A percentile compares a stretch with the other conserved stretches of the same genome.
Conservation (phyloP, 371 early-diverging fungal genomes). For the Mucor mucedo region DNA sequence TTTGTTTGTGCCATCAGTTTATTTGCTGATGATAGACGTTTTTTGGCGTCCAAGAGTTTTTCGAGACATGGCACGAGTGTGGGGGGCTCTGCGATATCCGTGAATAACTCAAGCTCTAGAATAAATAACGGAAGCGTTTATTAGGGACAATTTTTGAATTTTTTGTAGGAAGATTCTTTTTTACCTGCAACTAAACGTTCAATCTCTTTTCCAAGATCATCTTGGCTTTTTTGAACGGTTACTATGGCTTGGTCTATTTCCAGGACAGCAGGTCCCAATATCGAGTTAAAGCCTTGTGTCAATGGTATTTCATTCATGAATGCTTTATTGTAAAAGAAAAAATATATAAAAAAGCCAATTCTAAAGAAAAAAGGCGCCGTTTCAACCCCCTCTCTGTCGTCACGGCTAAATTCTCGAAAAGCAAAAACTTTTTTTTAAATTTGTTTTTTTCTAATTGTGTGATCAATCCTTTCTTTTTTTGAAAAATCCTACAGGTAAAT, state of each 20-base stretch:
- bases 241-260: conserved; percentile 61
- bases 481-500: neutral
- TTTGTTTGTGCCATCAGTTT: conserved; percentile 52
- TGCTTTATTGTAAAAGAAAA: neutral
- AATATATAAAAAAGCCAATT: neutral
- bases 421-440: neutral
- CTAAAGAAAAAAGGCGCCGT: too few relatives aligned
- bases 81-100: conserved; percentile 59
- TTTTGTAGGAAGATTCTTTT: neutral
- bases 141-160: neutral
- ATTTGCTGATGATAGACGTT: conserved; percentile 49
- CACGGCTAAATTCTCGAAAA: neutral
- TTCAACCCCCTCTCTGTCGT: neutral
- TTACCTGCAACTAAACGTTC: conserved; percentile 62
- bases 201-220: conserved; percentile 62
- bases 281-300: conserved; percentile 46
- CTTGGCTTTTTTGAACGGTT: conserved; percentile 58
- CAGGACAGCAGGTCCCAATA: conserved; percentile 54
- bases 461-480: conserved; percentile 2
- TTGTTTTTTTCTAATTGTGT: neutral
- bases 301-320: conserved; percentile 22
- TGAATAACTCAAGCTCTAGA: conserved; percentile 48
- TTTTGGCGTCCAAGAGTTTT: conserved; percentile 54
- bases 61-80: conserved; percentile 56
- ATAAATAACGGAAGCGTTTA: neutral